Evolutionary conservation across 192 early-diverging fungal species (phyloP).

Genomic region (Haplosporangium gracile): DNA sequence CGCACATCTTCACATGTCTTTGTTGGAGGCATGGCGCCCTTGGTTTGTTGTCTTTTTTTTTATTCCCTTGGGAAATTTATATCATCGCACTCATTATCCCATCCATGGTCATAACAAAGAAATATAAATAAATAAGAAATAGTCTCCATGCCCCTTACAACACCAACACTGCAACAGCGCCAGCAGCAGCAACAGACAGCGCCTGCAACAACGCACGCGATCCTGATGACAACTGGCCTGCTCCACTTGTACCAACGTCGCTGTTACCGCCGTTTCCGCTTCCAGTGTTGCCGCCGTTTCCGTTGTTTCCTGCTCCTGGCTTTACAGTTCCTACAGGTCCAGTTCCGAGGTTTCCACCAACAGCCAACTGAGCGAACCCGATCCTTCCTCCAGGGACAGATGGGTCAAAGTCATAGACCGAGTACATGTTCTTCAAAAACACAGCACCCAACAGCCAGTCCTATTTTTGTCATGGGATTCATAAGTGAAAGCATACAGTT

Average conservation of each 20-base stretch:
- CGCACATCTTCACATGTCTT: no score
- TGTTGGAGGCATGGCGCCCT: no score
- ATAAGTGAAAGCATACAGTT: not conserved
- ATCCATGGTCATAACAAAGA: not conserved
- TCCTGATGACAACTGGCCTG: not conserved
- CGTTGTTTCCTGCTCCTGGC: not conserved
- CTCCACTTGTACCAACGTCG: not conserved
- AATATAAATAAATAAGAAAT: not conserved
- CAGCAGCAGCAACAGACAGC: not conserved
- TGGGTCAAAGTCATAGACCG: constrained; percentile 63
- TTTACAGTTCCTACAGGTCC: not conserved
- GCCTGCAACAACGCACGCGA: not conserved
- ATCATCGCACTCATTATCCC: not conserved
- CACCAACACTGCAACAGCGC: not conserved
- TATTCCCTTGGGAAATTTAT: no score
- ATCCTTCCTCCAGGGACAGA: constrained; percentile 41
- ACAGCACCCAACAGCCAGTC: constrained; percentile 64
- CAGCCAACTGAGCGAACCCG: constrained; percentile 59
- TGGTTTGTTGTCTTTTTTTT: not conserved
- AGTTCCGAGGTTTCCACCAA: not conserved
- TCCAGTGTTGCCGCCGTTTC: not conserved
- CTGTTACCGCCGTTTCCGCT: not conserved
- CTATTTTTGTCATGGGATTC: not conserved
- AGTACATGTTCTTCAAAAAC: constrained; percentile 63
- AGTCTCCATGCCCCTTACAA: not conserved